Conservation (phyloP, 2,329 filamentous ascomycete species). For the Rachicladosporium sp. region DNA sequence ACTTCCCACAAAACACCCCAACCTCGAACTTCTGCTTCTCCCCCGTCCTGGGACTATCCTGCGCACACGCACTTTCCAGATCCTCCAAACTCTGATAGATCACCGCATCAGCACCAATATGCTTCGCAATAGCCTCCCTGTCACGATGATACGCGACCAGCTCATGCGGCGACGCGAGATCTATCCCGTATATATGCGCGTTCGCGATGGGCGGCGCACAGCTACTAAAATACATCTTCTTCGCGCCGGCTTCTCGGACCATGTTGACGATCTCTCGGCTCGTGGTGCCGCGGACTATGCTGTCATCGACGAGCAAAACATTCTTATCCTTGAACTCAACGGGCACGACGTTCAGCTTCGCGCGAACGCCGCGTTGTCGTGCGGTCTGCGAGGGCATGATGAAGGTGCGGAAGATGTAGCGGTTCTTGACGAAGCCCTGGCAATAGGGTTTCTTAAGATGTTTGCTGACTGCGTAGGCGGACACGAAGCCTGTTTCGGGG, state of each 20-base stretch:
- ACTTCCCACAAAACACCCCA: conserved; percentile 82
- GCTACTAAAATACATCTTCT: conserved; percentile 69
- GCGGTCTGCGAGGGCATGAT: conserved; percentile 74
- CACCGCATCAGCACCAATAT: conserved; percentile 63
- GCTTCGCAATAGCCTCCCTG: conserved; percentile 47
- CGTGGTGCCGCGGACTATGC: conserved; percentile 77
- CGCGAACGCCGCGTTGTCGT: conserved; percentile 72
- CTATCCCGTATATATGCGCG: conserved; percentile 77
- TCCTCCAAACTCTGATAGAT: conserved; percentile 68
- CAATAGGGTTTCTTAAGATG: conserved; percentile 64
- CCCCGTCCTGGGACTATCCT: conserved; percentile 49
- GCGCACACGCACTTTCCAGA: conserved; percentile 65
- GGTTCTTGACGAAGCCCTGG: conserved; percentile 79
- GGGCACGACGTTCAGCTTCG: conserved; percentile 79
- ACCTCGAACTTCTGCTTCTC: conserved; percentile 64
- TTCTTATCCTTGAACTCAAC: conserved; percentile 72
- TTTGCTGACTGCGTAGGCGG: conserved; percentile 64
- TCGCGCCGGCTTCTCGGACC: conserved; percentile 73
- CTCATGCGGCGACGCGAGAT: conserved; percentile 58
- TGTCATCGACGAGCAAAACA: conserved; percentile 79
- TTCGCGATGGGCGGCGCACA: conserved; percentile 72
- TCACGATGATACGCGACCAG: conserved; percentile 59
- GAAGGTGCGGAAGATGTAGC: conserved; percentile 79
- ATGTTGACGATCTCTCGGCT: conserved; percentile 68
- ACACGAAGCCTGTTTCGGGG: conserved; percentile 70